Conservation (phyloP, 768 basidiomycete species). For the Fomitopsis serialis region DNA sequence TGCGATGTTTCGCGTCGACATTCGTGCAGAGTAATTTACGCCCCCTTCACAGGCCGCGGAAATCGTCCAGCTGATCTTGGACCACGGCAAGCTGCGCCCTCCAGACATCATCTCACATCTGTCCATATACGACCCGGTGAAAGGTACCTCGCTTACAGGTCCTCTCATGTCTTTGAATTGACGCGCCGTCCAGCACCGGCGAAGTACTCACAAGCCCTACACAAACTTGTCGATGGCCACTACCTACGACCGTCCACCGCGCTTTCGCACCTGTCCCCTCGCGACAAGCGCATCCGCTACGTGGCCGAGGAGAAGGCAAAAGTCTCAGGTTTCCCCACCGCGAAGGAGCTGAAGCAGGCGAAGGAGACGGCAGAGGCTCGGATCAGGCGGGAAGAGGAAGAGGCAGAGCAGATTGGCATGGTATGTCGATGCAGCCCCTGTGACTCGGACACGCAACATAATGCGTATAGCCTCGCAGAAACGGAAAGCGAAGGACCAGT, state of each 20-base stretch:
- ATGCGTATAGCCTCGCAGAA: constrained; percentile 40
- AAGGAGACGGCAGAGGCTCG: constrained; percentile 62
- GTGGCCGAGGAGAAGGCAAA: constrained; percentile 74
- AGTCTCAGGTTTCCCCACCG: constrained; percentile 71
- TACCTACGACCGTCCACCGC: constrained; percentile 79
- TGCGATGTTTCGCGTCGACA: constrained; percentile 31
- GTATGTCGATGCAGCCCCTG: constrained; percentile 38
- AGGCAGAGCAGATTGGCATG: constrained; percentile 66
- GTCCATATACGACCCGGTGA: constrained; percentile 39
- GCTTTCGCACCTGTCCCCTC: constrained; percentile 73
- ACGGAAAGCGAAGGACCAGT: constrained; percentile 50
- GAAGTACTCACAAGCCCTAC: constrained; percentile 55
- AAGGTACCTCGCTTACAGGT: constrained; percentile 18
- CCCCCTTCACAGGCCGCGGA: constrained; percentile 58
- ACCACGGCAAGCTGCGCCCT: constrained; percentile 81
- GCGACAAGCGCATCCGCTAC: constrained; percentile 76
- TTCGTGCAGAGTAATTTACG: background rate
- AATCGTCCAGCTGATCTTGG: constrained; percentile 69
- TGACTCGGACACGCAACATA: background rate
- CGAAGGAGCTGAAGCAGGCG: constrained; percentile 71
- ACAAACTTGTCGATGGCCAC: constrained; percentile 63
- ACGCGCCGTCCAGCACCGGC: constrained; percentile 25
- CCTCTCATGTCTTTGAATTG: background rate
- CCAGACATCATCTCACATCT: constrained; percentile 60
- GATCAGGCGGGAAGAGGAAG: constrained; percentile 65